Base-by-base conservation (phyloP, 2,329 filamentous ascomycete genomes). In the Epichloe elymi region DNA sequence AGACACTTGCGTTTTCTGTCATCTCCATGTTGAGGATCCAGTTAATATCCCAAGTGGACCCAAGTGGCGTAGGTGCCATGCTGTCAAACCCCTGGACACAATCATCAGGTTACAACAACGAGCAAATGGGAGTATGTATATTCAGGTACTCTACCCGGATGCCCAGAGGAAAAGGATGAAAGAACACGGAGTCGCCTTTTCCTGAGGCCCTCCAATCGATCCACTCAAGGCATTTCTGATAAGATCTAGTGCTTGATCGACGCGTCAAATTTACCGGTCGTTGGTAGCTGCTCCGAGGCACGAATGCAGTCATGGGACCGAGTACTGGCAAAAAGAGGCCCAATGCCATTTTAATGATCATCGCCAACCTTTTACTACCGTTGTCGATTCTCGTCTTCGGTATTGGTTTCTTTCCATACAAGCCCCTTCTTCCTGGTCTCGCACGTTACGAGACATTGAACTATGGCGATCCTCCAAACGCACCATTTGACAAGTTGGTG, bases 371-470 rank as follows among this genome's bases (percentile, higher is more conserved):
- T 35, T 69, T 95, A 54, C 80, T 95, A 43, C 86, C 87, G 3
- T 63, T 85, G 51, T 83, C 88, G 45, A 80, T 90, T 56, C 59
- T 85, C 50, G 68, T 85, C 56, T 97, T 97, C 66, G 90, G 87
- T 26, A 80, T 82, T 35, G 91, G 93, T 14, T 98, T 98, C 75
- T 98, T 98, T 63, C 93, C 93, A 7, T 96, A 97, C 70, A 98
- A 98, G 63, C 89, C 93, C 3, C 85, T 95, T 57, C 75, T 98
- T 46, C 82, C 90, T 11, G 93, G 93, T 4, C 72, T 95, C 45
- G 90, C 93, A 10, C 72, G 77, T 55, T 86, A 83, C 66, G 76
- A 80, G 55, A 61, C 75, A 47, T 63, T 78, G 30, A 69, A 73
- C 45, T 74, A 77, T 70, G 80, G 72, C 19, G 61, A 68, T 45